Evolutionary conservation across 2,329 filamentous ascomycete genomes (phyloP).

Genomic region (Calonectria pseudoturangicola): DNA sequence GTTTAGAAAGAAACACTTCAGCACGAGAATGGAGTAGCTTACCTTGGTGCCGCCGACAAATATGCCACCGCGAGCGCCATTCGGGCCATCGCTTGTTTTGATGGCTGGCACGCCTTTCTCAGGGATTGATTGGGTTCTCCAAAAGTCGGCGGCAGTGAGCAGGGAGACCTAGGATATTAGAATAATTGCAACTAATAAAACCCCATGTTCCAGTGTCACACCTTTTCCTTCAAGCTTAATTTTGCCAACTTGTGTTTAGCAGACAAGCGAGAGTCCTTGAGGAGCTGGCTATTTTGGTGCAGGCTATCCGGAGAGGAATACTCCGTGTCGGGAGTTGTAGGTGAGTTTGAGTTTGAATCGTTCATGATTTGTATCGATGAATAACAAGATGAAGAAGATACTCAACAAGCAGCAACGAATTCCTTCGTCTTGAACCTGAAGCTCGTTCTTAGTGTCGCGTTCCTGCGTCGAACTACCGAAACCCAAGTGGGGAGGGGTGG

Average conservation of each 20-base stretch:
- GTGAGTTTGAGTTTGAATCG: slow-evolving; percentile 51
- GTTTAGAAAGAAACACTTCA: background rate
- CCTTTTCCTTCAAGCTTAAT: slow-evolving; percentile 76
- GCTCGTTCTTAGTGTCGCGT: background rate
- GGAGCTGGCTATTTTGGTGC: slow-evolving; percentile 58
- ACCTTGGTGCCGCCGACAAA: slow-evolving; percentile 81
- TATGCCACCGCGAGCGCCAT: slow-evolving; percentile 80
- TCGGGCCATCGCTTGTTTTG: slow-evolving; percentile 82
- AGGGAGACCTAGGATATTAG: slow-evolving; percentile 70
- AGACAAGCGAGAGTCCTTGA: slow-evolving; percentile 63
- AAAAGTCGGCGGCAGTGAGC: slow-evolving; percentile 79
- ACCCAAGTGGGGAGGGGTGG: background rate
- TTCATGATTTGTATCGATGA: slow-evolving; percentile 41
- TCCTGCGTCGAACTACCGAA: background rate
- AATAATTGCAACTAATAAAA: background rate
- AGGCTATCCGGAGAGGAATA: slow-evolving; percentile 68
- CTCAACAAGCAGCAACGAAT: background rate
- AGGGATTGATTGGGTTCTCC: slow-evolving; percentile 79
- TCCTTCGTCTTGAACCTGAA: background rate
- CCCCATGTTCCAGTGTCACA: slow-evolving; percentile 47
- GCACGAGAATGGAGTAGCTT: slow-evolving; percentile 38
- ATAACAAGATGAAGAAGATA: background rate
- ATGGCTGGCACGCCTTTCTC: slow-evolving; percentile 78
- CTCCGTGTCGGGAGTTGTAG: slow-evolving; percentile 70
- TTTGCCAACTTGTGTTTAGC: slow-evolving; percentile 70